Conservation (phyloP, 768 basidiomycete genomes). For the Mycena capillaripes region DNA sequence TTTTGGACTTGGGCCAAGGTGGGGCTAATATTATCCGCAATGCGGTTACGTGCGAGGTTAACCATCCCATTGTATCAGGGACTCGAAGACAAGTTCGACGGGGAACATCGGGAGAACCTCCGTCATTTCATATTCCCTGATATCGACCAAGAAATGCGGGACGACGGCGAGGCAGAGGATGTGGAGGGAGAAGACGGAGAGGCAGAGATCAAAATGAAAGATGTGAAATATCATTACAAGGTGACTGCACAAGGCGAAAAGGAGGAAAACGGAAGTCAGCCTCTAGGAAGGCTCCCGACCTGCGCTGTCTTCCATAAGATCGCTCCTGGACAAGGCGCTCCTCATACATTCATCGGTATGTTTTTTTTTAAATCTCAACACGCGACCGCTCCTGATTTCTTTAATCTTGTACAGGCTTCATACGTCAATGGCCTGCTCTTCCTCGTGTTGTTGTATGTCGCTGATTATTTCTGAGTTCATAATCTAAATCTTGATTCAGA, state of each 20-base stretch:
- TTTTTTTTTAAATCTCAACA: background rate
- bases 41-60: background rate
- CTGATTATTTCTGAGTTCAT: background rate
- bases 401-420: conserved; percentile 56
- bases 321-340: conserved; percentile 66
- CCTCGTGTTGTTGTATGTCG: conserved; percentile 71
- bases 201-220: conserved; percentile 39
- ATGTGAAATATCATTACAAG: conserved; percentile 42
- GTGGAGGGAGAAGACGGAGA: conserved; percentile 38
- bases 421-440: conserved; percentile 78
- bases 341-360: conserved; percentile 72
- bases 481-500: conserved; percentile 26
- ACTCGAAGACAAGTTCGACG: conserved; percentile 75
- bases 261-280: conserved; percentile 32
- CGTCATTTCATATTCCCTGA: conserved; percentile 64
- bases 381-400: background rate
- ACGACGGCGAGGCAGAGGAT: conserved; percentile 32
- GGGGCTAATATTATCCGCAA: conserved; percentile 5
- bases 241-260: conserved; percentile 23
- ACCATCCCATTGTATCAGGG: conserved; percentile 42
- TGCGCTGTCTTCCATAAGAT: conserved; percentile 73
- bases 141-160: conserved; percentile 30
- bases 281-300: conserved; percentile 60
- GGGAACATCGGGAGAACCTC: conserved; percentile 65
- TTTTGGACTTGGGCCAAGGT: conserved; percentile 80